Percentiles rank a stretch among this genome's conserved stretches.
These are phyloP conservation scores for Lagenidium giganteum DNA, from an alignment of 352 stramenopile species.

Conservation along the genomic window DNA sequence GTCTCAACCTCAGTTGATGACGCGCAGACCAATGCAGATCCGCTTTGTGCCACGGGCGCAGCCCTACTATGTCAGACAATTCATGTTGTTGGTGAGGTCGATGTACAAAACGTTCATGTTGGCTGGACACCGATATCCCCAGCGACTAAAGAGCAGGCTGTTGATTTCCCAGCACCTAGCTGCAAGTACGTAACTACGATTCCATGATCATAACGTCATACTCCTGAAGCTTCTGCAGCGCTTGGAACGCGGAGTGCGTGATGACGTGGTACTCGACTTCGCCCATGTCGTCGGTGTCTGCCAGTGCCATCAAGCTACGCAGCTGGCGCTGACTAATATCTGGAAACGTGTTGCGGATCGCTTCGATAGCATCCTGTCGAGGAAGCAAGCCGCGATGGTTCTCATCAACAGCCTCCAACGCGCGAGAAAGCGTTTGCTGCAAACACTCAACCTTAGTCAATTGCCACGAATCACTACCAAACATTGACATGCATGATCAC, in stretches of 20 bases:
- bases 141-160: no score
- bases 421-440: constrained; percentile 47
- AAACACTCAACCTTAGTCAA: neutral
- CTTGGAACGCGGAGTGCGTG: constrained; percentile 64
- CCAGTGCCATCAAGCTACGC: constrained; percentile 56
- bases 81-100: no score
- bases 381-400: constrained; percentile 43
- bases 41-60: no score
- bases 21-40: no score
- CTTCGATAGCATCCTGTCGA: constrained; percentile 46
- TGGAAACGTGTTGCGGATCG: constrained; percentile 54
- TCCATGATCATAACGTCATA: constrained; percentile 80
- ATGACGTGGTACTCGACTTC: constrained; percentile 71
- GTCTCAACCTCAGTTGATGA: no score
- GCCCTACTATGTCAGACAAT: no score
- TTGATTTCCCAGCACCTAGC: no score
- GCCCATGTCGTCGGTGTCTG: constrained; percentile 58
- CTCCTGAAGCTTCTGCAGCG: constrained; percentile 76
- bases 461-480: neutral
- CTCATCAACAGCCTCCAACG: constrained; percentile 67
- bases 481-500: neutral
- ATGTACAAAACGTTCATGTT: no score
- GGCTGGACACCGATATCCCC: no score
- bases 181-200: no score
- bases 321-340: constrained; percentile 60